Percentiles rank a stretch among this genome's conserved stretches.
Evolutionary conservation across 1,284 basidiomycete genomes (phyloP).

Genomic region (Ceratobasidium sp.): DNA sequence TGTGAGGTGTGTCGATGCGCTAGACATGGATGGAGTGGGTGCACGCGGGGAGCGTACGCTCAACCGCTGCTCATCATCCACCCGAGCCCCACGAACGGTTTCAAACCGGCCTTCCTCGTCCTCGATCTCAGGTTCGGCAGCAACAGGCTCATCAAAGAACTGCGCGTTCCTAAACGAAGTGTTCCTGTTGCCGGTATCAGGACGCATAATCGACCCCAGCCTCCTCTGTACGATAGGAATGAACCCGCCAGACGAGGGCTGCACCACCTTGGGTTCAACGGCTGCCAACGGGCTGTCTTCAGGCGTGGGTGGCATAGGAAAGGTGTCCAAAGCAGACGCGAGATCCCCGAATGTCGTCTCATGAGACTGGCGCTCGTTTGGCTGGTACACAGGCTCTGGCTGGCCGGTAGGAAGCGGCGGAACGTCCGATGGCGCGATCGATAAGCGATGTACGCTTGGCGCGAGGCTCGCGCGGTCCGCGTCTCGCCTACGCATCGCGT

Average conservation of each 20-base stretch:
- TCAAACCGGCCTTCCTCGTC: slow-evolving; percentile 12
- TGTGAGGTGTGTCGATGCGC: slow-evolving; percentile 18
- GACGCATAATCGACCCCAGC: slow-evolving; percentile 15
- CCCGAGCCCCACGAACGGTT: not conserved
- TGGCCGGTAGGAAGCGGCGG: slow-evolving; percentile 22
- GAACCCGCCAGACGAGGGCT: not conserved
- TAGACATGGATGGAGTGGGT: slow-evolving; percentile 30
- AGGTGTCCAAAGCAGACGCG: slow-evolving; percentile 28
- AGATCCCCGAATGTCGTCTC: slow-evolving; percentile 30
- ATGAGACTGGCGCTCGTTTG: not conserved
- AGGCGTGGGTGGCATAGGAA: slow-evolving; percentile 29
- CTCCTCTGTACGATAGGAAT: slow-evolving; percentile 32
- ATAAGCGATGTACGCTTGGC: not conserved
- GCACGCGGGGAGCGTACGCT: slow-evolving; percentile 5
- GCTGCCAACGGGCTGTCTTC: slow-evolving; percentile 1
- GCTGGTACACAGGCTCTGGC: not conserved
- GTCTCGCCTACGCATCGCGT: slow-evolving; percentile 37
- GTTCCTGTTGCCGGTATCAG: slow-evolving; percentile 1
- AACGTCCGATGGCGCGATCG: slow-evolving; percentile 25
- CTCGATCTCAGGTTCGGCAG: not conserved
- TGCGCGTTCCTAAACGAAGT: slow-evolving; percentile 33
- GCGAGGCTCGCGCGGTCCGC: slow-evolving; percentile 23
- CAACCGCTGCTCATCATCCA: not conserved
- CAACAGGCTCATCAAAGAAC: slow-evolving; percentile 6
- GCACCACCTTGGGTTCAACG: not conserved